Base-by-base conservation (phyloP, 2,329 filamentous ascomycete species). In the Colletotrichum limetticola region DNA sequence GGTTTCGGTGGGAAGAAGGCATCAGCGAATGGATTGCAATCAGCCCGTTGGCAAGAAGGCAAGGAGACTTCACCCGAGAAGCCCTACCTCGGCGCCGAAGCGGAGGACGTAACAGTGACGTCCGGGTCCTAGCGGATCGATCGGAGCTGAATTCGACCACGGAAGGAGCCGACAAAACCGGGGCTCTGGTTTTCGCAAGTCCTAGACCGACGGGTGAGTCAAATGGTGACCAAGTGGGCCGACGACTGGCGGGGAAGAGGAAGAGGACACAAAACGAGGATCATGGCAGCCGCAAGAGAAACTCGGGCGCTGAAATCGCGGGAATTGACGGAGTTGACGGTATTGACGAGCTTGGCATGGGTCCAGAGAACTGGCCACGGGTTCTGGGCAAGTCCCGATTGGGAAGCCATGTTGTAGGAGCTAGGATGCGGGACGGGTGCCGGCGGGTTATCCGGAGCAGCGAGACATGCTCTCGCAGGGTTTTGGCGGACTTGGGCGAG, bases 1-100 rank as follows among this genome's bases (percentile, higher is more conserved):
- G 82, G 7, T 84, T 82, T 79, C 76, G 76, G 53, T 85, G 83
- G 83, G 83, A 85, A 61, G 82, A 83, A 53, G 82, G 81, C 22
- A 83, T 85, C 30, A 82, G 82, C 65, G 83, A 85, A 70, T 84
- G 83, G 83, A 80, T 84, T 46, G 67, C 71, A n/a, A 19, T 30
- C 14, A 75, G 65, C 30, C 74, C 73, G 11, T 62, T 37, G 37
- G 32, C 57, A 4, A 71, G 49, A 56, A 46, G 37, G 19, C 46
- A 49, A 24, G 35, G 52, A 5, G 14, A 8, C 19, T 6, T 58
- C 16, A 16, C 22, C 12, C 56, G 19, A 26, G 49, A n/a, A 22
- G 26, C 49, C 22, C 9, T 9, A 12, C 16, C 19, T 32, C 49
- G 56, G 19, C 57, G 68, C 56, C 64, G 64, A 16, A 56, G 37